Conservation (phyloP, 257 asterid genomes). For the Prunella vulgaris region DNA sequence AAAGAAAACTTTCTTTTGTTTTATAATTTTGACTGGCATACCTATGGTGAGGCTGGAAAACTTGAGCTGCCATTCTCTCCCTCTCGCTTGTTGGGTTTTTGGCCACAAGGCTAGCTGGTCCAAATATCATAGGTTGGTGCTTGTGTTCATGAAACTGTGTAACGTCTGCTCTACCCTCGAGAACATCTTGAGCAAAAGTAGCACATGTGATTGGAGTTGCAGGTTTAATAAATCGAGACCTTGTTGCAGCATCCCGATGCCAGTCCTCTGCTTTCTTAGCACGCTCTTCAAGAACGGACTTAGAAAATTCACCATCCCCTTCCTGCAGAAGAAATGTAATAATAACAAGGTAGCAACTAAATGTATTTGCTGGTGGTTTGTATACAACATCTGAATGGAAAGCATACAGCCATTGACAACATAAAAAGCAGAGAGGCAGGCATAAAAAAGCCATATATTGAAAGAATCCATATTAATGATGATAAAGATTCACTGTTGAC, state of each 20-base stretch:
- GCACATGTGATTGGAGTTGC: slow-evolving; percentile 93
- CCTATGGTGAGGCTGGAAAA: slow-evolving; percentile 94
- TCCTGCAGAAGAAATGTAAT: slow-evolving; percentile 38
- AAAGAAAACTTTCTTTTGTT: too few species aligned
- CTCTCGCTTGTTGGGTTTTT: slow-evolving; percentile 80
- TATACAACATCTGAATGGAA: neutral
- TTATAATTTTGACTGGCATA: slow-evolving; percentile 3
- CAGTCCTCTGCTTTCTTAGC: slow-evolving; percentile 76
- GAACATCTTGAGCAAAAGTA: slow-evolving; percentile 92
- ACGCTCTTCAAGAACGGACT: slow-evolving; percentile 72
- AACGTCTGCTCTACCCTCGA: slow-evolving; percentile 78
- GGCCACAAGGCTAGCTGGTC: slow-evolving; percentile 81
- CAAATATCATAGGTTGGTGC: slow-evolving; percentile 91
- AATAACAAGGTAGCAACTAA: slow-evolving; percentile 7
- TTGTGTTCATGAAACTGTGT: slow-evolving; percentile 82
- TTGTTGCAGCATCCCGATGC: slow-evolving; percentile 84
- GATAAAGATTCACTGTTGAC: too few species aligned
- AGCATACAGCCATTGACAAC: neutral
- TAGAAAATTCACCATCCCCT: slow-evolving; percentile 56
- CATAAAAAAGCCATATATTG: too few species aligned
- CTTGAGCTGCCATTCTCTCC: slow-evolving; percentile 89
- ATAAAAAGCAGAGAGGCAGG: neutral
- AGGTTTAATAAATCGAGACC: slow-evolving; percentile 60
- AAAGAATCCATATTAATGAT: too few species aligned
- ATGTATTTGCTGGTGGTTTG: neutral